Evolutionary conservation across 164 flowering plant genomes (phyloP).

Genomic region (Litsea cubeba): DNA sequence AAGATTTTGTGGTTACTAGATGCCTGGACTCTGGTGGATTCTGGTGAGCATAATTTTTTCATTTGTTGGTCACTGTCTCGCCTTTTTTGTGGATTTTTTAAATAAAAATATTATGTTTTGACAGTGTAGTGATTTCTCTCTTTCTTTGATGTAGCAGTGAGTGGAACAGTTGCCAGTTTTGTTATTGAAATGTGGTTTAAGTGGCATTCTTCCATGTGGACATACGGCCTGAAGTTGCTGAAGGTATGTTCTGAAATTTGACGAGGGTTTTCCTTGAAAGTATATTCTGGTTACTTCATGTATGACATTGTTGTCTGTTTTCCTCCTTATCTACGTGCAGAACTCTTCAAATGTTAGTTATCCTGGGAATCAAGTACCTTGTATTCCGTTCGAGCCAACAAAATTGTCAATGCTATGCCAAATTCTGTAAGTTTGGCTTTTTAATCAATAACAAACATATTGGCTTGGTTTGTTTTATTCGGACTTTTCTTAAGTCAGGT

Average conservation of each 20-base stretch:
- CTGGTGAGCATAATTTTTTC: constrained; percentile 35
- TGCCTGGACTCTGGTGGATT: constrained; percentile 50
- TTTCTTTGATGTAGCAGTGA: constrained; percentile 29
- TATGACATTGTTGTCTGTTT: not conserved
- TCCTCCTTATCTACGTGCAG: constrained; percentile 26
- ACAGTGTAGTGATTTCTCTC: not conserved
- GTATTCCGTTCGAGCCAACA: constrained; percentile 50
- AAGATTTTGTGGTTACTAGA: constrained; percentile 65
- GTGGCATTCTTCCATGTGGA: constrained; percentile 92
- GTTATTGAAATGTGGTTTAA: constrained; percentile 83
- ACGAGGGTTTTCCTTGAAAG: not conserved
- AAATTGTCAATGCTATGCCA: constrained; percentile 32
- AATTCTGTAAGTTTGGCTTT: constrained; percentile 43
- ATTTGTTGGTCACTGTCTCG: not conserved
- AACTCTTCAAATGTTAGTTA: constrained; percentile 19
- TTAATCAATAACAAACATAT: not conserved
- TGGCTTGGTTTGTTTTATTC: not conserved
- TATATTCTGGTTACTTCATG: not conserved
- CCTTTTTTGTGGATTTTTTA: not conserved
- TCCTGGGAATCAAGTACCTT: constrained; percentile 28
- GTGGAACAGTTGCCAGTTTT: constrained; percentile 43
- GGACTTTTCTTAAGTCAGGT: not conserved
- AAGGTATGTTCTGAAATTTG: constrained; percentile 29
- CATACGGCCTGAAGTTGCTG: constrained; percentile 12
- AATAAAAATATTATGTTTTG: not conserved